Base-by-base conservation (phyloP, 176 grass and related monocot species). In the Tillandsia fasciculata region DNA sequence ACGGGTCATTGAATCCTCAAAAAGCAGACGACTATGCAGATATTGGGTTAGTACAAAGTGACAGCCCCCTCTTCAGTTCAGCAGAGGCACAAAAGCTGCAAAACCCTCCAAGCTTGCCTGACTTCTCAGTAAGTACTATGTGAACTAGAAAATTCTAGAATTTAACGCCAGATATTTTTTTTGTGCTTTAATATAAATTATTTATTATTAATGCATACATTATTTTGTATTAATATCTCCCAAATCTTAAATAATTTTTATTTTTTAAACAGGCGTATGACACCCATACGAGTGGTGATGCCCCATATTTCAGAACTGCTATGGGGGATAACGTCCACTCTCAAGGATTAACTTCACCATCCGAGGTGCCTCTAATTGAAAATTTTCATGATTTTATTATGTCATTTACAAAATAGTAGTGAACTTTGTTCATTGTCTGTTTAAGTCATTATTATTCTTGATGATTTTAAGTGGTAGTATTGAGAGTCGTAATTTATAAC, bases 11-110 rank as follows among this genome's bases (percentile, higher is more conserved):
- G 74, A 88, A 71, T 71, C 69, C 70, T 11, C 79, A 88, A 57
- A 69, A 79, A 68, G 64, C 88, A 53, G 89, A 79, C 27, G 82
- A 79, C 67, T 86, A 85, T 75, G 82, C 83, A 61, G 89, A 86
- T 9, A 69, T 92, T 63, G 89, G 89, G 50, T 78, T 92, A 68
- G 82, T 92, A 48, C 82, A 83, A 75, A 83, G 76, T 2, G 54
- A 84, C 58, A 85, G 85, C 72, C 84, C 81, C 53, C 49, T 77
- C 67, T 86, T 70, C 27, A 71, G 26, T 70, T 75, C 67, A 33
- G 69, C 51, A 5, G 81, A 76, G 75, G 70, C 29, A 24, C 77
- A 78, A 26, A 83, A 79, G 53, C 53, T 79, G 2, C 82, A 88
- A 75, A 83, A 68, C 24, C 54, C 76, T 26, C n/a, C 85, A 70